These are phyloP conservation scores for Aureobasidium sp. DNA, from an alignment of 2,329 filamentous ascomycete genomes.

Conservation along the genomic window DNA sequence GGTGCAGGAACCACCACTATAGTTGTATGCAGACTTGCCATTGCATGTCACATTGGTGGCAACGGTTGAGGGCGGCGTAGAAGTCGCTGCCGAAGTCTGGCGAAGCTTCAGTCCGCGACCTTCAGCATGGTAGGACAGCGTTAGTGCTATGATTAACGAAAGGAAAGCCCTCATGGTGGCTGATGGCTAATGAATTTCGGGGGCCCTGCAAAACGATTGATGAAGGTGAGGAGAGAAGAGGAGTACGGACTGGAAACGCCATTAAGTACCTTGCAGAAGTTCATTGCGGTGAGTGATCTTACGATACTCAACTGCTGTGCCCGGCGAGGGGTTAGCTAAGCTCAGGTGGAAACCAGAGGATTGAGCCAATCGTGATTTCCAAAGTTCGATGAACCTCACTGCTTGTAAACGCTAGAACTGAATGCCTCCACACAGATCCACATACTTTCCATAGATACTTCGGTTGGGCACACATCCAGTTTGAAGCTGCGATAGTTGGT, in stretches of 20 bases:
- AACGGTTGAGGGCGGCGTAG: not conserved
- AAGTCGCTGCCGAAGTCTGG: not conserved
- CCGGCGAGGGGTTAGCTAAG: not conserved
- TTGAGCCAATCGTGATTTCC: not conserved
- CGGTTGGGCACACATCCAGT: not conserved
- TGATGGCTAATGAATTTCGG: not conserved
- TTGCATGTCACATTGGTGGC: not conserved
- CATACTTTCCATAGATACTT: not conserved
- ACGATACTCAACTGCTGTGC: not conserved
- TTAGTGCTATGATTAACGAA: not conserved
- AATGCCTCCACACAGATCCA: not conserved
- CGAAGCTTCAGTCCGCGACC: not conserved
- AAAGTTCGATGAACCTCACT: not conserved
- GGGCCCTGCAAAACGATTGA: constrained; percentile 4
- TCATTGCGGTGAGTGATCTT: not conserved
- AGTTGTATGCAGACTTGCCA: constrained; percentile 5
- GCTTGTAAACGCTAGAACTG: not conserved
- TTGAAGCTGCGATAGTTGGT: not conserved
- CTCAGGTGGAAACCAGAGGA: not conserved
- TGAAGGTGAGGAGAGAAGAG: not conserved
- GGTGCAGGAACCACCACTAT: constrained; percentile 4
- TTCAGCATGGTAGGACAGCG: not conserved
- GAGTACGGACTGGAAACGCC: not conserved
- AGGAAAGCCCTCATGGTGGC: not conserved
- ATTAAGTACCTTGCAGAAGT: not conserved